These are phyloP conservation scores for Pleurostoma richardsiae DNA, from an alignment of 2,329 filamentous ascomycete genomes.

Conservation along the genomic window DNA sequence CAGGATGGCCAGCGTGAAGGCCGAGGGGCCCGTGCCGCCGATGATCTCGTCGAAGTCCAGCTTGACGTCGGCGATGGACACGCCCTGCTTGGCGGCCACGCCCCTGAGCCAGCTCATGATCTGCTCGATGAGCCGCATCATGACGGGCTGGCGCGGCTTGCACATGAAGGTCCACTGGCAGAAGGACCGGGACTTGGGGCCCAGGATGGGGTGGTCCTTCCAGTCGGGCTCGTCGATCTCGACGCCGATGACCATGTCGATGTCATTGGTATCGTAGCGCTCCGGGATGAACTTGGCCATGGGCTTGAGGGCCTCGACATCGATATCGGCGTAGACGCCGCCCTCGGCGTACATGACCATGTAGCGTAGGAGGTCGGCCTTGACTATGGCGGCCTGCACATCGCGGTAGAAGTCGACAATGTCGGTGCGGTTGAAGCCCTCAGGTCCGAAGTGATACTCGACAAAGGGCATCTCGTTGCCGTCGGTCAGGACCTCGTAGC, in stretches of 20 bases:
- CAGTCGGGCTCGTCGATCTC: conserved; percentile 68
- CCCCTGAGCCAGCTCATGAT: conserved; percentile 62
- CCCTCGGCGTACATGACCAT: conserved; percentile 64
- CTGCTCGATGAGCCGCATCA: conserved; percentile 63
- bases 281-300: conserved; percentile 53
- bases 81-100: conserved; percentile 53
- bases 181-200: conserved; percentile 64
- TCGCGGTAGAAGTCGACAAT: conserved; percentile 57
- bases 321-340: conserved; percentile 42
- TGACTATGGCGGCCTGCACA: conserved; percentile 60
- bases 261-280: conserved; percentile 56
- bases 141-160: conserved; percentile 62
- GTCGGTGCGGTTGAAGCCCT: conserved; percentile 61
- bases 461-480: conserved; percentile 63
- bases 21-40: conserved; percentile 66
- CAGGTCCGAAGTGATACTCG: conserved; percentile 60
- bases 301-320: conserved; percentile 34
- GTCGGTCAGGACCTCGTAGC: conserved; percentile 68
- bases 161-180: conserved; percentile 74
- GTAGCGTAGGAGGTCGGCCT: conserved; percentile 62
- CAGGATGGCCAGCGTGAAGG: conserved; percentile 62
- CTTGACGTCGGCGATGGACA: conserved; percentile 53
- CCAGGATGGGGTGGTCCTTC: conserved; percentile 58
- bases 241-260: conserved; percentile 65
- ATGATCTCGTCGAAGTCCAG: conserved; percentile 71